Percentiles rank a stretch among this genome's conserved stretches.
Conservation (phyloP, 1,284 basidiomycete genomes). For the Acaromyces ingoldii region DNA sequence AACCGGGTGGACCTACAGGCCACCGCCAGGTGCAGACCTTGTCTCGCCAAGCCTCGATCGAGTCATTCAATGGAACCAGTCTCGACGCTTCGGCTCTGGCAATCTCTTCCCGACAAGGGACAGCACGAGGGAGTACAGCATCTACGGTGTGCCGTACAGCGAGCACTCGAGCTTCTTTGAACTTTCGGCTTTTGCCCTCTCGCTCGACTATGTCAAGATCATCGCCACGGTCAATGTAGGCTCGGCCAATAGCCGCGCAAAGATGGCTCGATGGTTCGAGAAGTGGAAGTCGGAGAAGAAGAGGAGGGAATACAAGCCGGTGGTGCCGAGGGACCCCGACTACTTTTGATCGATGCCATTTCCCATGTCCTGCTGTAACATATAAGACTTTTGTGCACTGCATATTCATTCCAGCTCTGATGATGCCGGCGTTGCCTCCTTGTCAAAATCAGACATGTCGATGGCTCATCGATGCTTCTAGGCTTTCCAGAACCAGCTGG, state of each 20-base stretch:
- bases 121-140: constrained; percentile 60
- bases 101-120: constrained; percentile 69
- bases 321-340: neutral
- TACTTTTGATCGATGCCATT: constrained; percentile 3
- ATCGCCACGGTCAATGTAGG: constrained; percentile 95
- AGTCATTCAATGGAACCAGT: constrained; percentile 62
- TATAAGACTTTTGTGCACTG: constrained; percentile 1
- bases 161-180: constrained; percentile 71
- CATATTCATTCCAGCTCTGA: no score
- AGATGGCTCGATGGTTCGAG: constrained; percentile 46
- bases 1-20: constrained; percentile 84
- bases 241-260: constrained; percentile 59
- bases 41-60: constrained; percentile 18
- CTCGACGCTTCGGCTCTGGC: constrained; percentile 63
- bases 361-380: neutral
- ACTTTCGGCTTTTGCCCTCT: constrained; percentile 75
- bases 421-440: no score
- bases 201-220: constrained; percentile 72
- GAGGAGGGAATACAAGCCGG: constrained; percentile 4
- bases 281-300: constrained; percentile 36
- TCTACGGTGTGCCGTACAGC: constrained; percentile 84
- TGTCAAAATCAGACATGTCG: no score
- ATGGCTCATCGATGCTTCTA: no score
- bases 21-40: constrained; percentile 63
- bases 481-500: no score